Evolutionary conservation across 75 land plant genomes (phyloP).

Genomic region (Chamaecyparis obtusa): DNA sequence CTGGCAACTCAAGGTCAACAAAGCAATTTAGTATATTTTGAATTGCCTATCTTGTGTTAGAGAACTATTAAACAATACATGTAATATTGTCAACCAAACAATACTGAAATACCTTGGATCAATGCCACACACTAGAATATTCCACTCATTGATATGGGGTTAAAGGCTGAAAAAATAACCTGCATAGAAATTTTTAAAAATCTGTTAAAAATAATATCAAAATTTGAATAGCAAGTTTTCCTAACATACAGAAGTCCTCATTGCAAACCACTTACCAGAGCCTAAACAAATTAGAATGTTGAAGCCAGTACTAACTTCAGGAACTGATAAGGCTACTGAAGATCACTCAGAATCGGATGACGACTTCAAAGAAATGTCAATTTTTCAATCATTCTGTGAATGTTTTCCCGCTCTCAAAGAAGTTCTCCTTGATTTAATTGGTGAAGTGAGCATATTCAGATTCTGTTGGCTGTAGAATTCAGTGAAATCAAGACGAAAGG

Average conservation of each 20-base stretch:
- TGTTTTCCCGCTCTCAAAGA: neutral
- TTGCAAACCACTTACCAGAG: constrained; percentile 1
- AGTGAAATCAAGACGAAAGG: constrained; percentile 94
- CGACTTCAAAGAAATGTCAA: neutral
- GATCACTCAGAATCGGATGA: neutral
- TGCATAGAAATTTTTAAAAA: neutral
- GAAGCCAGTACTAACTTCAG: neutral
- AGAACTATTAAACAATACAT: neutral
- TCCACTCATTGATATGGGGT: neutral
- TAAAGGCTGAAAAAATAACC: neutral
- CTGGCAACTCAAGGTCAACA: neutral
- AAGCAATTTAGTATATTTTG: constrained; percentile 3
- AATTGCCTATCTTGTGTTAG: constrained; percentile 5
- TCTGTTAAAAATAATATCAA: neutral
- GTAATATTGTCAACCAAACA: constrained; percentile 6
- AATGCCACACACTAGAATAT: constrained; percentile 9
- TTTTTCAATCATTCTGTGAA: constrained; percentile 12
- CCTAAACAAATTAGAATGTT: neutral
- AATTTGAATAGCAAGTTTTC: neutral
- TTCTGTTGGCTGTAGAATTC: constrained; percentile 80
- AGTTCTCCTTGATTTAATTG: constrained; percentile 7
- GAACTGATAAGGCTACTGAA: constrained; percentile 8
- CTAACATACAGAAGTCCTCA: neutral
- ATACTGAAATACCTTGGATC: neutral
- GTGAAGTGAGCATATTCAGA: neutral